These are phyloP conservation scores for Fusarium virguliforme DNA, from an alignment of 2,329 filamentous ascomycete genomes.

Conservation along the genomic window DNA sequence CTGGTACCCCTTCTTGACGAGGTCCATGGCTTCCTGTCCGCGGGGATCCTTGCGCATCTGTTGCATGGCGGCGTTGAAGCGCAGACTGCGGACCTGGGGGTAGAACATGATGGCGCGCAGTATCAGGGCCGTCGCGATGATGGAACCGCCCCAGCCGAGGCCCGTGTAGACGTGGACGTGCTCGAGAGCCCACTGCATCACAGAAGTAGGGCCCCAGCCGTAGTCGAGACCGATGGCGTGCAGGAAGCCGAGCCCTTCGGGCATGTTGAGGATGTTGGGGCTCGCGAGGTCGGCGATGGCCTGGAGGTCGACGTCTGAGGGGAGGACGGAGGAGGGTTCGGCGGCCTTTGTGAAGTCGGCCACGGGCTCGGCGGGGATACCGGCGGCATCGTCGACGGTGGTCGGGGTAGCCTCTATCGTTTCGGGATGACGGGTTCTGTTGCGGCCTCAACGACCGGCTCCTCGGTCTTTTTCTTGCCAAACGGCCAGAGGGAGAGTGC, in stretches of 20 bases:
- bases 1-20: conserved; percentile 64
- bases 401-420: conserved; percentile 26
- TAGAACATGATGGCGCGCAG: conserved; percentile 78
- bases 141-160: conserved; percentile 86
- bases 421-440: conserved; percentile 41
- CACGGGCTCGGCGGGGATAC: conserved; percentile 44
- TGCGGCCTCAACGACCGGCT: conserved; percentile 41
- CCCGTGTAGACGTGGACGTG: conserved; percentile 83
- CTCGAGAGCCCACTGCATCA: conserved; percentile 85
- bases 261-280: conserved; percentile 70
- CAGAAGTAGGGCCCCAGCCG: conserved; percentile 83
- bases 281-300: conserved; percentile 57
- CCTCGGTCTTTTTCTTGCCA: conserved; percentile 52
- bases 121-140: conserved; percentile 75
- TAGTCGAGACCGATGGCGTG: conserved; percentile 88
- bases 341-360: conserved; percentile 37
- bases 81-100: conserved; percentile 63
- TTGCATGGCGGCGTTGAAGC: conserved; percentile 70
- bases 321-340: conserved; percentile 43
- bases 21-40: conserved; percentile 65
- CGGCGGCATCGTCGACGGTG: conserved; percentile 32
- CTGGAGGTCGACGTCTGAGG: conserved; percentile 56
- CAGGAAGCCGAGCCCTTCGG: conserved; percentile 87
- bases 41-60: conserved; percentile 70
- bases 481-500: conserved; percentile 57